phyloP scores from a whole-genome alignment of 495 filamentous ascomycete genomes.

The Penicillium alfredii region DNA sequence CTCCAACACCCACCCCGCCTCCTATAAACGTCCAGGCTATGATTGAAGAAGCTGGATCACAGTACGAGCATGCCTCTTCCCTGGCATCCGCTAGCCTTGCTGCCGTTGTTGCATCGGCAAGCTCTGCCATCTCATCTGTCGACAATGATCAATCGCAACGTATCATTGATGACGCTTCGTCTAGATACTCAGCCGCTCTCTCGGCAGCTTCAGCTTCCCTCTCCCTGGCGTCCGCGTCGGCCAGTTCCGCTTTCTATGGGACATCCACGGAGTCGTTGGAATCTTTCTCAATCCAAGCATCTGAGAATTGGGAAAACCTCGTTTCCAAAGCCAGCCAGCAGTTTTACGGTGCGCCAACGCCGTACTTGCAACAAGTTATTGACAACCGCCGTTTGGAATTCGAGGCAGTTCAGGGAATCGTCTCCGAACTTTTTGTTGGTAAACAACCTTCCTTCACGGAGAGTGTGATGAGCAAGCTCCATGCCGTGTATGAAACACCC shows the following conservation, averaged over 20 bases:
- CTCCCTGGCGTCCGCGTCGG: slow-evolving; percentile 51
- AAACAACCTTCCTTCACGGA: slow-evolving; percentile 81
- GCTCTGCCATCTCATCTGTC: slow-evolving; percentile 37
- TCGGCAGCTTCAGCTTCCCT: slow-evolving; percentile 43
- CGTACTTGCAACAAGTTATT: slow-evolving; percentile 52
- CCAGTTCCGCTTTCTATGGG: slow-evolving; percentile 38
- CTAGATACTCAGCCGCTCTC: slow-evolving; percentile 42
- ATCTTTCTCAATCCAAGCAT: slow-evolving; percentile 47
- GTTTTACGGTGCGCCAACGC: slow-evolving; percentile 67
- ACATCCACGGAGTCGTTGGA: slow-evolving; percentile 38
- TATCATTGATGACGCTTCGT: slow-evolving; percentile 43
- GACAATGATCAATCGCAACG: slow-evolving; percentile 35
- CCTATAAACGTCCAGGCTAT: slow-evolving; percentile 26
- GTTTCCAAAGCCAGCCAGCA: slow-evolving; percentile 62
- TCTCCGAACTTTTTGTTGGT: slow-evolving; percentile 70
- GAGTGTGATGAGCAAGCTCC: slow-evolving; percentile 66
- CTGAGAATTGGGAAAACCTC: slow-evolving; percentile 60
- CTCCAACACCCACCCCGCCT: slow-evolving; percentile 40
- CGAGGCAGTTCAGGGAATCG: slow-evolving; percentile 60
- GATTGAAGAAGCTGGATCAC: slow-evolving; percentile 41
- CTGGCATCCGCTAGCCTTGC: slow-evolving; percentile 46
- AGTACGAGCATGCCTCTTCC: slow-evolving; percentile 42
- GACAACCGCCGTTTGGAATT: slow-evolving; percentile 54
- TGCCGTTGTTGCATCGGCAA: slow-evolving; percentile 41
- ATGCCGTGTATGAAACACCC: slow-evolving; percentile 55